A percentile compares a stretch with the other conserved stretches of the same genome.
phyloP scores from a whole-genome alignment of 2,329 filamentous ascomycete genomes.

The Pseudophaeomoniella oleicola region DNA sequence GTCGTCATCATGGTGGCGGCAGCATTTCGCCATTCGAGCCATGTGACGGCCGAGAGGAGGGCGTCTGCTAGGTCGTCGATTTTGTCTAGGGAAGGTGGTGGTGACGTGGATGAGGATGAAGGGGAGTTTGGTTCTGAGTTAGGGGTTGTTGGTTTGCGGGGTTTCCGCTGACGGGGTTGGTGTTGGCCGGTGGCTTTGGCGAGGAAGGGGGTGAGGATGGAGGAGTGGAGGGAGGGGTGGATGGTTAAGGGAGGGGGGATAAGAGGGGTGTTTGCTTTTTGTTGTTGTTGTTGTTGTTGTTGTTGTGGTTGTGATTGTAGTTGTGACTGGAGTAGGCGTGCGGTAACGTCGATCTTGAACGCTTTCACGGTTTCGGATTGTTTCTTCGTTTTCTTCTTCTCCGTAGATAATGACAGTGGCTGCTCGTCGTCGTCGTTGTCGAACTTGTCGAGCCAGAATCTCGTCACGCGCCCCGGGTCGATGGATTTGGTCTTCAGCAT shows the following conservation, averaged over 20 bases:
- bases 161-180: background rate
- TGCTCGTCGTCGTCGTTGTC: constrained; percentile 6
- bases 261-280: constrained; percentile 13
- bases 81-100: constrained; percentile 34
- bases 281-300: too few relatives aligned
- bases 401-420: constrained; percentile 4
- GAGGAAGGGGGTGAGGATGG: background rate
- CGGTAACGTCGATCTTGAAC: constrained; percentile 49
- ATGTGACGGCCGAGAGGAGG: constrained; percentile 62
- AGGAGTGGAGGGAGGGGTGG: background rate
- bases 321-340: background rate
- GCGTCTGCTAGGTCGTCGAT: constrained; percentile 72
- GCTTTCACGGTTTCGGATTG: constrained; percentile 22
- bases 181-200: too few relatives aligned
- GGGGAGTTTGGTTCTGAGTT: constrained; percentile 1
- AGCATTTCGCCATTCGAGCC: constrained; percentile 53
- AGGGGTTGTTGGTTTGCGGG: constrained; percentile 1
- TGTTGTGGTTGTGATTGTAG: constrained; percentile 13
- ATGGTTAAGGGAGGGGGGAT: constrained; percentile 7
- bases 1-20: too few relatives aligned
- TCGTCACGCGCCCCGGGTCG: constrained; percentile 38
- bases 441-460: constrained; percentile 35
- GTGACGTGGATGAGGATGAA: background rate
- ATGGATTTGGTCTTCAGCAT: constrained; percentile 32
- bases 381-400: constrained; percentile 10